Evolutionary conservation across 106 monocot species (phyloP).

Genomic region (Dendrobium officinale): DNA sequence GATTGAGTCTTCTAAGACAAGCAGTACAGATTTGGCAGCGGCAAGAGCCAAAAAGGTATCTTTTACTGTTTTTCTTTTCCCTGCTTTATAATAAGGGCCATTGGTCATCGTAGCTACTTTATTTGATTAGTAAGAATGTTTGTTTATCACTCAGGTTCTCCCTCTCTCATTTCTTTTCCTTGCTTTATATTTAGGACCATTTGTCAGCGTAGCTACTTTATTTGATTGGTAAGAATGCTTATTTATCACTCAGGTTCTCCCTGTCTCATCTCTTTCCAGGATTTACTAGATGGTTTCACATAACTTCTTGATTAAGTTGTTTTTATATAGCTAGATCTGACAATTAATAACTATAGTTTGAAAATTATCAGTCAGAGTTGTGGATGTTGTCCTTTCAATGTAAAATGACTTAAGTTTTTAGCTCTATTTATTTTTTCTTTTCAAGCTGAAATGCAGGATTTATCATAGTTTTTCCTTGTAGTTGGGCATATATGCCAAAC

Average conservation of each 20-base stretch:
- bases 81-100: background rate
- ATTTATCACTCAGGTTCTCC: background rate
- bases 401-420: background rate
- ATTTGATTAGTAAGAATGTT: background rate
- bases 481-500: background rate
- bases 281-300: background rate
- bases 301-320: background rate
- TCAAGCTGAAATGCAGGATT: background rate
- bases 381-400: background rate
- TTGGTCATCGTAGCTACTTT: background rate
- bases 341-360: background rate
- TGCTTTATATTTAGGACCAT: background rate
- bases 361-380: background rate
- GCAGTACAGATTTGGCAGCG: slow-evolving; percentile 26
- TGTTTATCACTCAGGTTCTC: background rate
- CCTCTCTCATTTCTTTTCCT: background rate
- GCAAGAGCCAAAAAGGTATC: slow-evolving; percentile 78
- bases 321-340: background rate
- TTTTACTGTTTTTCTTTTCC: background rate
- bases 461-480: background rate
- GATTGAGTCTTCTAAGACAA: slow-evolving; percentile 30
- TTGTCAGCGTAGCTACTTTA: background rate
- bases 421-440: background rate
- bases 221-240: background rate
- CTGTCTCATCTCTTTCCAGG: background rate